phyloP scores from a whole-genome alignment of 2,329 filamentous ascomycete genomes.

The Ilyonectria destructans region DNA sequence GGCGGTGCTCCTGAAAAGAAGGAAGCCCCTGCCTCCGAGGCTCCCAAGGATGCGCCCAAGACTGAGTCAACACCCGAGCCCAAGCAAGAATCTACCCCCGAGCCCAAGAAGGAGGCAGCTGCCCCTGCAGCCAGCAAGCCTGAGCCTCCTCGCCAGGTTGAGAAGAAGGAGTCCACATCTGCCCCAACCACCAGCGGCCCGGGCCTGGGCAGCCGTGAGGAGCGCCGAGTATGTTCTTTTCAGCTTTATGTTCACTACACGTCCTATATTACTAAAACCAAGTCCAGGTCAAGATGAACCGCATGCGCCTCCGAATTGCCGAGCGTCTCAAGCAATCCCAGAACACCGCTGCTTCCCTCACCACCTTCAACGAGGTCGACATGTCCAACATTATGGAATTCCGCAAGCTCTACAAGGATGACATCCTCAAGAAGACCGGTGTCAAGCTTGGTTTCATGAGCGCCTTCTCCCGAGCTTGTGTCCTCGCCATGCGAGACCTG shows the following conservation, averaged over 20 bases:
- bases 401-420: constrained; percentile 97
- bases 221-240: constrained; percentile 80
- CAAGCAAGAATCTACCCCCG: constrained; percentile 49
- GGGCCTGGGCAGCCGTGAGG: constrained; percentile 81
- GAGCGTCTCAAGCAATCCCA: constrained; percentile 99
- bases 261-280: constrained; percentile 20
- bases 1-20: constrained; percentile 71
- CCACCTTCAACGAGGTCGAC: constrained; percentile 99
- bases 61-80: constrained; percentile 53
- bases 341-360: constrained; percentile 96
- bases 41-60: constrained; percentile 51
- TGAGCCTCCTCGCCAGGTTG: constrained; percentile 40
- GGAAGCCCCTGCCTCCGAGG: constrained; percentile 51
- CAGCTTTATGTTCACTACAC: not conserved
- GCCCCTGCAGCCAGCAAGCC: constrained; percentile 47
- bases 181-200: constrained; percentile 51
- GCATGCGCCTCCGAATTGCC: constrained; percentile 97
- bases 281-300: constrained; percentile 96
- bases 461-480: constrained; percentile 91
- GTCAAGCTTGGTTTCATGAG: constrained; percentile 99
- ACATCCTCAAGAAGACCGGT: constrained; percentile 94
- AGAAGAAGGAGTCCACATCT: constrained; percentile 48
- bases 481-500: constrained; percentile 95
- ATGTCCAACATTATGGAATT: constrained; percentile 99
- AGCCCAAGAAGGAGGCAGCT: constrained; percentile 18